Evolutionary conservation across 805 yeast genomes (phyloP).

Genomic region (Yarrowia osloensis): DNA sequence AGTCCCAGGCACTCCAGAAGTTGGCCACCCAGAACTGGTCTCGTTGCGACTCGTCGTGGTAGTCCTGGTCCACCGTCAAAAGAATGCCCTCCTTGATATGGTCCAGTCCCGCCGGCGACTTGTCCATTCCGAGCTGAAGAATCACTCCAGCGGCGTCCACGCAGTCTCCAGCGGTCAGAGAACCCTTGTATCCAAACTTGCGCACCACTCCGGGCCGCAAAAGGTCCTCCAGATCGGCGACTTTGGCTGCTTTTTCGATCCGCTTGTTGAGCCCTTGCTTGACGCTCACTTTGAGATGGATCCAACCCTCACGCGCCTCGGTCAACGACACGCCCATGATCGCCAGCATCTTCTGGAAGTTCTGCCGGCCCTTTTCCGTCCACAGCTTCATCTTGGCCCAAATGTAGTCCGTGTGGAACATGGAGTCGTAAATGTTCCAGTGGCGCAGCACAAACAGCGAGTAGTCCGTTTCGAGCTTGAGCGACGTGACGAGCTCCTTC

Average conservation of each 20-base stretch:
- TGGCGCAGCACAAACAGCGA: conserved; percentile 83
- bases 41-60: conserved; percentile 38
- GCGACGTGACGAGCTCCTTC: conserved; percentile 41
- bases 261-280: conserved; percentile 72
- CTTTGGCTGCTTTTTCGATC: conserved; percentile 67
- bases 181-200: conserved; percentile 83
- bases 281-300: conserved; percentile 77
- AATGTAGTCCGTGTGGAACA: conserved; percentile 86
- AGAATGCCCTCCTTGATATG: conserved; percentile 19
- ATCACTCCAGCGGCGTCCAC: conserved; percentile 87
- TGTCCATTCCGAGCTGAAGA: conserved; percentile 52
- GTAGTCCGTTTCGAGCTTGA: conserved; percentile 79
- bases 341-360: conserved; percentile 88
- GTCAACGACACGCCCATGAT: conserved; percentile 91
- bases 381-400: conserved; percentile 84
- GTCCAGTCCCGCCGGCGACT: conserved; percentile 3
- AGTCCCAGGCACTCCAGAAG: conserved; percentile 71
- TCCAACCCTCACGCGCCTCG: conserved; percentile 90
- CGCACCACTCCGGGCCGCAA: conserved; percentile 84
- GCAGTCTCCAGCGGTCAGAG: conserved; percentile 87
- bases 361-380: conserved; percentile 88
- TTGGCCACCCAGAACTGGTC: conserved; percentile 74
- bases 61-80: conserved; percentile 34
- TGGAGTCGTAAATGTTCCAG: conserved; percentile 90
- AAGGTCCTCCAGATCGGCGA: conserved; percentile 80